Evolutionary conservation across 192 early-diverging fungal species (phyloP).

Genomic region (Coemansia sp.): DNA sequence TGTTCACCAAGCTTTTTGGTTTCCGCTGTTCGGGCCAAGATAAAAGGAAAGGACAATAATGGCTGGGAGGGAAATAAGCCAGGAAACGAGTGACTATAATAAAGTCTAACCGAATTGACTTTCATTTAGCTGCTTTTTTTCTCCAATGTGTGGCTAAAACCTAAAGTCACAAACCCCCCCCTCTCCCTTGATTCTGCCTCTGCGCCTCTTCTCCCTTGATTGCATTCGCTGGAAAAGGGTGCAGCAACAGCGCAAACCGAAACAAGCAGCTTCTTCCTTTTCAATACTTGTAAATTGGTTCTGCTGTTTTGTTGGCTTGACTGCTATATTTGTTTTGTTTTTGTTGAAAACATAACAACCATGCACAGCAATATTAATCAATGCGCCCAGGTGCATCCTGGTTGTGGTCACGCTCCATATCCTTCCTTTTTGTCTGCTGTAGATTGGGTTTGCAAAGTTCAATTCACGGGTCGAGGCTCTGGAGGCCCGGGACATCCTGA

Average conservation of each 20-base stretch:
- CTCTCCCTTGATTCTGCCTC: neutral
- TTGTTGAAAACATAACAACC: slow-evolving; percentile 25
- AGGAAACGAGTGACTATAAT: too few relatives aligned
- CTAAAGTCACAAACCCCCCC: neutral
- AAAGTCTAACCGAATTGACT: slow-evolving; percentile 3
- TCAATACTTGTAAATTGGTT: too few relatives aligned
- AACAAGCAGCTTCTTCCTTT: neutral
- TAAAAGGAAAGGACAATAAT: neutral
- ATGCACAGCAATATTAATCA: slow-evolving; percentile 7
- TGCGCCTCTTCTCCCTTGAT: neutral
- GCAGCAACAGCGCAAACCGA: too few relatives aligned
- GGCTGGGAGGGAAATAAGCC: too few relatives aligned
- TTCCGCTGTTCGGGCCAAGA: too few relatives aligned
- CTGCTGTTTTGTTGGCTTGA: neutral
- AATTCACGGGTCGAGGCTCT: slow-evolving; percentile 87
- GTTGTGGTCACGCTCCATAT: slow-evolving; percentile 10
- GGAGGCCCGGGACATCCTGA: slow-evolving; percentile 88
- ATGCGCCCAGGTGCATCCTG: neutral
- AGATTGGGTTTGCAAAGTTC: slow-evolving; percentile 99
- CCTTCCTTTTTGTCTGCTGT: slow-evolving; percentile 7
- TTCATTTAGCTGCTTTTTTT: slow-evolving; percentile 7
- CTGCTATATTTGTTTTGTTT: slow-evolving; percentile 11
- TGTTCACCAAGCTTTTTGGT: neutral
- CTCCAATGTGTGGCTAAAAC: neutral
- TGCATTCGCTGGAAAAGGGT: too few relatives aligned